These are phyloP conservation scores for Penicillium canariense DNA, from an alignment of 495 filamentous ascomycete genomes.

Conservation along the genomic window DNA sequence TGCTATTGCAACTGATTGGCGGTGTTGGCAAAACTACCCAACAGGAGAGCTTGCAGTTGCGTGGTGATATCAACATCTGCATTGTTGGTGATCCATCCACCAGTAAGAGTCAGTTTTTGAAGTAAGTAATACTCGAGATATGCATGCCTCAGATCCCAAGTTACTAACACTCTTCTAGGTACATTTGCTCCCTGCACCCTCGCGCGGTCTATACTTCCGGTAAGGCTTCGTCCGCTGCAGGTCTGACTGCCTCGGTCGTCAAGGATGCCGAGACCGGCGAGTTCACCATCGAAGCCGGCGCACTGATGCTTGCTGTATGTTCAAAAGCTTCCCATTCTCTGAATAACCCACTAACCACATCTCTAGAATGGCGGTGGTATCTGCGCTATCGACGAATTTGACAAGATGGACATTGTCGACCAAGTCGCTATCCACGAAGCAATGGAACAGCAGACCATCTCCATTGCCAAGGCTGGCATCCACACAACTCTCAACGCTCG, in stretches of 20 bases:
- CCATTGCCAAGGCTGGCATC: slow-evolving; percentile 97
- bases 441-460: slow-evolving; percentile 99
- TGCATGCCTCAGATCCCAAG: not conserved
- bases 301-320: slow-evolving; percentile 90
- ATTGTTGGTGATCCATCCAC: slow-evolving; percentile 98
- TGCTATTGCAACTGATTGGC: slow-evolving; percentile 89
- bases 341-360: slow-evolving; percentile 7
- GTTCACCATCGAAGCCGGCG: slow-evolving; percentile 97
- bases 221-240: slow-evolving; percentile 95
- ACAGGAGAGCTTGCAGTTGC: slow-evolving; percentile 85
- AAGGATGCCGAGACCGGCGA: slow-evolving; percentile 98
- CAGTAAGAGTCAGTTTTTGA: slow-evolving; percentile 96
- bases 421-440: slow-evolving; percentile 99
- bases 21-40: slow-evolving; percentile 83
- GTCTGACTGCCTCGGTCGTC: slow-evolving; percentile 95
- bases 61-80: slow-evolving; percentile 98
- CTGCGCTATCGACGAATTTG: slow-evolving; percentile 98
- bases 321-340: slow-evolving; percentile 19
- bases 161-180: slow-evolving; percentile 40
- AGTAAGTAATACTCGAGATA: slow-evolving; percentile 45
- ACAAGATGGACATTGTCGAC: slow-evolving; percentile 98
- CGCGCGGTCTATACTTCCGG: slow-evolving; percentile 97
- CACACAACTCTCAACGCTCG: slow-evolving; percentile 96
- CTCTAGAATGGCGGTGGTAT: slow-evolving; percentile 63
- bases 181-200: slow-evolving; percentile 91